A percentile compares a stretch with the other conserved stretches of the same genome.
phyloP scores from a whole-genome alignment of 805 yeast genomes.

The Nakazawaea populi region DNA sequence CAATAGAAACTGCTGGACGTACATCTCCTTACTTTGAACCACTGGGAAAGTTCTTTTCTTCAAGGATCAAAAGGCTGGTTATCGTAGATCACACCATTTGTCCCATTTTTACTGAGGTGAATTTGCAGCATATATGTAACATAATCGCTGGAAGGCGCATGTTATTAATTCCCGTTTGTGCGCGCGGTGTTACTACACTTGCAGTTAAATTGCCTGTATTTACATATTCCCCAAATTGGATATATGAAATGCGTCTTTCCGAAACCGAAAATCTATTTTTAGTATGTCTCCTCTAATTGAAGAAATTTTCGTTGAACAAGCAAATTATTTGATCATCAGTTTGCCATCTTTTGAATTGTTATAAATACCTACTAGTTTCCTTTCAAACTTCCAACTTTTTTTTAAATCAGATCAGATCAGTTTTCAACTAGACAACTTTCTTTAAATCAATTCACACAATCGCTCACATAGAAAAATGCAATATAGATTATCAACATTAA shows the following conservation, averaged over 20 bases:
- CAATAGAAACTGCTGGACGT: background rate
- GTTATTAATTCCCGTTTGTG: constrained; percentile 1
- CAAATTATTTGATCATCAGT: no score
- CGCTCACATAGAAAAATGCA: constrained; percentile 28
- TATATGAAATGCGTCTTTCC: constrained; percentile 2
- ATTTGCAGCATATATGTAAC: background rate
- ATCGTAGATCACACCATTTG: background rate
- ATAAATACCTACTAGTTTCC: background rate
- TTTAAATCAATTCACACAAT: background rate
- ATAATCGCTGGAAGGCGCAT: background rate
- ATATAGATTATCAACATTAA: constrained; percentile 31
- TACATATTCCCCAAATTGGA: constrained; percentile 16
- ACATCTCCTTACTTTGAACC: no score
- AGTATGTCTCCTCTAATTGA: background rate
- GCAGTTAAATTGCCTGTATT: constrained; percentile 16
- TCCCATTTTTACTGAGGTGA: background rate
- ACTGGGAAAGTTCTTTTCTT: no score
- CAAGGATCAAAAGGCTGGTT: constrained; percentile 6
- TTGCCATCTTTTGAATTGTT: background rate
- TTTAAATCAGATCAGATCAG: no score
- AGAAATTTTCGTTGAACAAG: no score
- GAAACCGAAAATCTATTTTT: constrained; percentile 7
- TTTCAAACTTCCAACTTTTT: no score
- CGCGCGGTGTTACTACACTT: no score
- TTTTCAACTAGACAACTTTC: no score